phyloP scores from a whole-genome alignment of 768 basidiomycete species.

The Boletus eberwhitei region DNA sequence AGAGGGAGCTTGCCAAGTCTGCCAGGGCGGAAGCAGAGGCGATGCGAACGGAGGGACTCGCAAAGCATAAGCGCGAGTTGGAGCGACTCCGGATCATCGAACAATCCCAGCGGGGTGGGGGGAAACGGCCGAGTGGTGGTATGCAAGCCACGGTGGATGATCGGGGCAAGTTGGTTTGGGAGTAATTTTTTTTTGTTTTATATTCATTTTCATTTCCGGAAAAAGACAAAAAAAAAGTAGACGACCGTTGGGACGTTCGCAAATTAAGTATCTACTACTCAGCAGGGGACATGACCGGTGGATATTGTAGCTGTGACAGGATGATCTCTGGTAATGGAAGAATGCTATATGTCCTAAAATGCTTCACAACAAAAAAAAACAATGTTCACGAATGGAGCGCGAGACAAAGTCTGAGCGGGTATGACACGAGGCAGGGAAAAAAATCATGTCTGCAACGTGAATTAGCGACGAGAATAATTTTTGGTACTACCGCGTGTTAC shows the following conservation, averaged over 20 bases:
- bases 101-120: constrained; percentile 28
- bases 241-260: constrained; percentile 7
- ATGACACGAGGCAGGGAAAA: neutral
- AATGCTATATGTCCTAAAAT: constrained; percentile 24
- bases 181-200: constrained; percentile 17
- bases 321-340: constrained; percentile 12
- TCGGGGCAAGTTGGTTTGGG: constrained; percentile 58
- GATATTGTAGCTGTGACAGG: constrained; percentile 15
- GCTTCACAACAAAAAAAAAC: constrained; percentile 10
- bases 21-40: constrained; percentile 54
- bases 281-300: constrained; percentile 1
- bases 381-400: constrained; percentile 6
- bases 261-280: constrained; percentile 26
- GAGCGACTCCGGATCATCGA: constrained; percentile 54
- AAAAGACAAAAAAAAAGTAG: neutral
- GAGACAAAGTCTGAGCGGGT: constrained; percentile 3
- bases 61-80: constrained; percentile 57
- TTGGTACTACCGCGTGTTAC: constrained; percentile 4
- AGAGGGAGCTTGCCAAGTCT: constrained; percentile 55
- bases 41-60: constrained; percentile 47
- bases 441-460: constrained; percentile 21
- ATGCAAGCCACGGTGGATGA: constrained; percentile 61
- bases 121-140: constrained; percentile 45
- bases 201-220: constrained; percentile 6
- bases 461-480: constrained; percentile 4